Conservation (phyloP, 169 alveolate species). For the Plasmodium vivax region DNA sequence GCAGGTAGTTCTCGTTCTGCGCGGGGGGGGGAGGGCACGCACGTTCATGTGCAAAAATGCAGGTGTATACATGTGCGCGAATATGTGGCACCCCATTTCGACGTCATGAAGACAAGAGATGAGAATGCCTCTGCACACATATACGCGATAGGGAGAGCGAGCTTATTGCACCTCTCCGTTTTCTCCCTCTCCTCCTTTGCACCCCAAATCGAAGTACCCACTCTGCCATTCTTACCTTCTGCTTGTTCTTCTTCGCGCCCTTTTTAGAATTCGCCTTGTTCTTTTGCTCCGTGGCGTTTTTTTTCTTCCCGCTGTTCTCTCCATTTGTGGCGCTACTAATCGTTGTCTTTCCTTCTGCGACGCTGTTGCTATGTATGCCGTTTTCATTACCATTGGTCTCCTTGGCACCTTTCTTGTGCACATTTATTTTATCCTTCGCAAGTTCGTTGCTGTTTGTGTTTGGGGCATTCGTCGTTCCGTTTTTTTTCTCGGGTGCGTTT, state of each 20-base stretch:
- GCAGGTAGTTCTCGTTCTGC: conserved; percentile 49
- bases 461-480: background rate
- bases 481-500: background rate
- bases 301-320: conserved; percentile 28
- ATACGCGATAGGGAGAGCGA: background rate
- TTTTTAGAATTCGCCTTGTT: conserved; percentile 28
- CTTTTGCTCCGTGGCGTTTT: conserved; percentile 26
- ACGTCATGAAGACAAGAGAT: background rate
- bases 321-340: background rate
- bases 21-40: background rate
- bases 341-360: conserved; percentile 4
- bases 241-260: background rate
- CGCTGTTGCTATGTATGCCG: background rate
- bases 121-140: background rate
- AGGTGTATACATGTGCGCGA: background rate
- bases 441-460: conserved; percentile 6
- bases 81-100: background rate
- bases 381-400: conserved; percentile 21
- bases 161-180: background rate
- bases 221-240: conserved; percentile 14
- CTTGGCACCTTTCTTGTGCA: conserved; percentile 19
- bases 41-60: background rate
- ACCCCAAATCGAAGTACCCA: background rate
- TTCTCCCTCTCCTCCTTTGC: background rate
- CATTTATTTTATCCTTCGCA: conserved; percentile 1